Evolutionary conservation across 83 land plant genomes (phyloP), one percentile per base, ranked within the genome.

Genomic region (Thuja plicata): DNA sequence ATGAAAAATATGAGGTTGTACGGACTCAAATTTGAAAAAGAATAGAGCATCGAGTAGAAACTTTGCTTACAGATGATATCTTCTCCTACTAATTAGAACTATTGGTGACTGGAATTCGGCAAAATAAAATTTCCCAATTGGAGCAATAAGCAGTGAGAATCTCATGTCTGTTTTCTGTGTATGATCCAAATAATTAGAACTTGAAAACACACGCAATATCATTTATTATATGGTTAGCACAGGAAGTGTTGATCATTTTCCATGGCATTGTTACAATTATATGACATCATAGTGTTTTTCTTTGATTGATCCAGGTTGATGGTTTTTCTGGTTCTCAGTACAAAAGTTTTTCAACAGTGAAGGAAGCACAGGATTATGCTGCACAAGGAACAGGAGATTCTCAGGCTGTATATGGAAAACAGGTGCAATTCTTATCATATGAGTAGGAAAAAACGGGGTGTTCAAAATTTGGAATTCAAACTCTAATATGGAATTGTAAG

Each of bases 271-370:
- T 79, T 21, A 17, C 46, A 17, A 38, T 79, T 40, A 16, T 40
- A 19, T 38, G 45, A 19, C 46, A 79, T 79, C 46, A 40, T 79
- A 40, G 8, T 82, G 45, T 45, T 43, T 82, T 46, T 27, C 32
- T 82, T 82, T 27, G 50, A 82, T 82, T 82, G 55, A 34, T 45
- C 35, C 48, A 83, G 52, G 85, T 83, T 83, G 85, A 83, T 83
- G 85, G 55, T 45, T 46, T 27, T 46, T 11, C 52, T 46, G 85
- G 54, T 83, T 46, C 13, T 24, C 35, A 83, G 35, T 46, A 83
- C n/a, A 83, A 83, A 46, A 83, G 55, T 30, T 46, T 46, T 30
- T 45, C 85, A 45, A 21, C 85, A 27, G 8, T 83, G 85, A 83
- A 83, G 85, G 52, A 48, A 83, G 85, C 52, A 43, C 34, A 83